phyloP scores from a whole-genome alignment of 2,329 filamentous ascomycete genomes.

The Periconia digitata region DNA sequence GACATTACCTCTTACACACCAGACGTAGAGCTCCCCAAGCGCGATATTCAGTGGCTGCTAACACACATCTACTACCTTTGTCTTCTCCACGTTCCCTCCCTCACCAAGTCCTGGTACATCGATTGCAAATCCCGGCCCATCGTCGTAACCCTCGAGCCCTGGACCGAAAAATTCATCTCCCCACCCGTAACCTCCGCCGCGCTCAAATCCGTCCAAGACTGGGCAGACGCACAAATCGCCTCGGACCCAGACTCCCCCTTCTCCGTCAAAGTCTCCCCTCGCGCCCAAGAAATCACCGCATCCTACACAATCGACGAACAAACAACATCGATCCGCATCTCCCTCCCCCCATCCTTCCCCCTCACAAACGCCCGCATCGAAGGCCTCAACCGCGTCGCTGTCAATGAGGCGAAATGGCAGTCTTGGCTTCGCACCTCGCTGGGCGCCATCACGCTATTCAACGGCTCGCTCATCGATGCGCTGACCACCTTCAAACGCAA shows the following conservation, averaged over 20 bases:
- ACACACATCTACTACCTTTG: constrained; percentile 83
- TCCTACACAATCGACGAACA: constrained; percentile 88
- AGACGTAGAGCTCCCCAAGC: constrained; percentile 63
- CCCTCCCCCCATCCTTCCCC: constrained; percentile 79
- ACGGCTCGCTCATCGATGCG: constrained; percentile 85
- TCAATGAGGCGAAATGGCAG: constrained; percentile 90
- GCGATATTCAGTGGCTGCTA: constrained; percentile 79
- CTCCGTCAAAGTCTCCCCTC: constrained; percentile 69
- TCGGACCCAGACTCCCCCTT: constrained; percentile 53
- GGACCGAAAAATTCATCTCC: constrained; percentile 85
- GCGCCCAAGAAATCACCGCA: constrained; percentile 75
- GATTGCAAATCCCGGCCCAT: constrained; percentile 78
- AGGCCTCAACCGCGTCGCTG: constrained; percentile 79
- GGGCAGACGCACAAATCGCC: constrained; percentile 54
- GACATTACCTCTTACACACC: constrained; percentile 67
- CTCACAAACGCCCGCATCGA: constrained; percentile 76
- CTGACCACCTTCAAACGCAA: constrained; percentile 84
- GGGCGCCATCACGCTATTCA: constrained; percentile 91
- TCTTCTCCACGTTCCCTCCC: constrained; percentile 73
- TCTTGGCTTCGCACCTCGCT: constrained; percentile 86
- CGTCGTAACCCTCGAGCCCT: constrained; percentile 74
- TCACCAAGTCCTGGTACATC: constrained; percentile 84
- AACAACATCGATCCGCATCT: constrained; percentile 78
- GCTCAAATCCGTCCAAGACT: constrained; percentile 67
- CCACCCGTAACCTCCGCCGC: constrained; percentile 67